Evolutionary conservation across 2,329 filamentous ascomycete species (phyloP).

Genomic region (Pleoardoris graminearum): DNA sequence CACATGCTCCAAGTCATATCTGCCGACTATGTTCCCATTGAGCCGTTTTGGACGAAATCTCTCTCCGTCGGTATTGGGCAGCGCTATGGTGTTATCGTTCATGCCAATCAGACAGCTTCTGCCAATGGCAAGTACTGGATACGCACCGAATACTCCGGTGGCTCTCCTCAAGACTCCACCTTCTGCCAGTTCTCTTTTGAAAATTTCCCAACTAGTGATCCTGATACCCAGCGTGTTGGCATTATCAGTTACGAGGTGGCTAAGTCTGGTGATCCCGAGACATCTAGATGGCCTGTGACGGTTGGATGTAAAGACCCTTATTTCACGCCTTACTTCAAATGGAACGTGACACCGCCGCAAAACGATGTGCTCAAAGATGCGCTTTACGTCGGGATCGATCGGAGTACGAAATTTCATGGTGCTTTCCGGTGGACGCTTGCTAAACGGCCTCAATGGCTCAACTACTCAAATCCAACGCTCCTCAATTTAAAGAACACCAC

Average conservation of each 20-base stretch:
- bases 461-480: conserved; percentile 23
- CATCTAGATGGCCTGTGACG: conserved; percentile 6
- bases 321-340: conserved; percentile 16
- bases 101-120: conserved; percentile 39
- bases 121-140: conserved; percentile 49
- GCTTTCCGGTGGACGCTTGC: conserved; percentile 19
- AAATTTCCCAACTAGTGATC: conserved; percentile 4
- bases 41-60: conserved; percentile 40
- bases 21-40: conserved; percentile 38
- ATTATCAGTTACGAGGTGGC: conserved; percentile 24
- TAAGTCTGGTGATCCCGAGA: conserved; percentile 11
- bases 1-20: conserved; percentile 45
- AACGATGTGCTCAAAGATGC: conserved; percentile 19
- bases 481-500: conserved; percentile 19
- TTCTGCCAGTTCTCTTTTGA: conserved; percentile 2
- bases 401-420: conserved; percentile 1
- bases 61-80: conserved; percentile 47
- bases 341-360: conserved; percentile 21
- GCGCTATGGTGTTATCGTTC: conserved; percentile 50
- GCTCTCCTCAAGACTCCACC: conserved; percentile 7
- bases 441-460: conserved; percentile 24
- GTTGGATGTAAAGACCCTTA: conserved; percentile 19
- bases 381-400: conserved; percentile 18
- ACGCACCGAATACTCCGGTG: conserved; percentile 33
- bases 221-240: conserved; percentile 15